phyloP scores from a whole-genome alignment of 495 filamentous ascomycete species.

The Oleoguttula mirabilis region DNA sequence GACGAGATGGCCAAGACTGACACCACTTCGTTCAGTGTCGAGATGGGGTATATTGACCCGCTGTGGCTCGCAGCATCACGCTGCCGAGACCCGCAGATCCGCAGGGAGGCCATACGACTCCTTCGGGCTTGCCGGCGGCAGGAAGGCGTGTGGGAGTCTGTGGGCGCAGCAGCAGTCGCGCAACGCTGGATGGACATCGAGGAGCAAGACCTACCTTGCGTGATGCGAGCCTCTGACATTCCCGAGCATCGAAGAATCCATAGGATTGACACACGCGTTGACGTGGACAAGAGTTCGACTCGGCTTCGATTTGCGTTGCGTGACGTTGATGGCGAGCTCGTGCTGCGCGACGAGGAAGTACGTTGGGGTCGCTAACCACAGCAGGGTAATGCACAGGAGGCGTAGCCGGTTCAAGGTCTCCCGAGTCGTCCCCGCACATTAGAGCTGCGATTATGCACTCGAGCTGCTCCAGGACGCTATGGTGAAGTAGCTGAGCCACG shows the following conservation, averaged over 20 bases:
- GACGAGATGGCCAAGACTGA: neutral
- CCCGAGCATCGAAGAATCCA: neutral
- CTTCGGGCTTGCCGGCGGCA: conserved; percentile 41
- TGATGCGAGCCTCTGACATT: conserved; percentile 11
- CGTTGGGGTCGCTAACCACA: too few species aligned
- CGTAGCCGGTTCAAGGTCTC: too few species aligned
- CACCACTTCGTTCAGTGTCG: conserved; percentile 24
- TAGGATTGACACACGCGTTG: neutral
- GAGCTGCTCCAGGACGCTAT: too few species aligned
- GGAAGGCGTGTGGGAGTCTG: conserved; percentile 55
- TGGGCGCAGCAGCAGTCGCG: conserved; percentile 41
- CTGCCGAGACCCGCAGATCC: conserved; percentile 44
- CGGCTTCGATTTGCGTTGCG: too few species aligned
- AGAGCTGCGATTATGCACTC: too few species aligned
- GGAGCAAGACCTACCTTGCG: conserved; percentile 35
- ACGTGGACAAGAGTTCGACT: too few species aligned
- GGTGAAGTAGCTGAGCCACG: too few species aligned
- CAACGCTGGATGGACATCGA: conserved; percentile 46
- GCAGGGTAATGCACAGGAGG: too few species aligned
- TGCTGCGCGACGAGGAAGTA: too few species aligned
- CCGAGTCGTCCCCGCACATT: too few species aligned
- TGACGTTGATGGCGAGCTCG: too few species aligned
- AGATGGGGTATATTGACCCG: conserved; percentile 42
- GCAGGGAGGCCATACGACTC: conserved; percentile 44
- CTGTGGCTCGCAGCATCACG: conserved; percentile 46